These are phyloP conservation scores for Fusarium begoniae DNA, from an alignment of 2,329 filamentous ascomycete genomes.

Conservation along the genomic window DNA sequence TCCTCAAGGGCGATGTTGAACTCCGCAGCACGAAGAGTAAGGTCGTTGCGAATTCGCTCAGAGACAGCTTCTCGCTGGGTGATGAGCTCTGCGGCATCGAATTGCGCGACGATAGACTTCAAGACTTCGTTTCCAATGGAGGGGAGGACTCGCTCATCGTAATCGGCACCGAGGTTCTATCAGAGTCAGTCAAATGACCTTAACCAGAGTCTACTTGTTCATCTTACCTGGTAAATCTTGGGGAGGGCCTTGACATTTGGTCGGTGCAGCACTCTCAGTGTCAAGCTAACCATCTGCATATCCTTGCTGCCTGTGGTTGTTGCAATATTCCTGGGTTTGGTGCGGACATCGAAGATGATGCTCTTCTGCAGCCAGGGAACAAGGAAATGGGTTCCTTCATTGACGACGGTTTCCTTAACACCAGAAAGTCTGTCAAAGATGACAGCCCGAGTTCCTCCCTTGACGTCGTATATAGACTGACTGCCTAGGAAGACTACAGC, in stretches of 20 bases:
- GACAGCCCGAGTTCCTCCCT: slow-evolving; percentile 91
- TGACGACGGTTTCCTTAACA: slow-evolving; percentile 91
- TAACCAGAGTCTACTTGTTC: background rate
- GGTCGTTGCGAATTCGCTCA: slow-evolving; percentile 90
- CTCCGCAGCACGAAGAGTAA: slow-evolving; percentile 90
- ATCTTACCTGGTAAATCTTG: slow-evolving; percentile 93
- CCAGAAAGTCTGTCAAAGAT: slow-evolving; percentile 96
- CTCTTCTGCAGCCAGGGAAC: slow-evolving; percentile 95
- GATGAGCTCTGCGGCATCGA: slow-evolving; percentile 98
- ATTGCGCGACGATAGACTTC: slow-evolving; percentile 97
- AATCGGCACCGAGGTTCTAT: slow-evolving; percentile 95
- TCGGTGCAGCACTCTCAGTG: slow-evolving; percentile 91
- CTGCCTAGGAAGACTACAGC: slow-evolving; percentile 74
- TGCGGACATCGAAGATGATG: slow-evolving; percentile 96
- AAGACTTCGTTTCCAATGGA: slow-evolving; percentile 99
- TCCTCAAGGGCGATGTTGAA: slow-evolving; percentile 99
- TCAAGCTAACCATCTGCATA: slow-evolving; percentile 99
- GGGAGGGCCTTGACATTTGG: slow-evolving; percentile 92
- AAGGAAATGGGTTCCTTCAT: slow-evolving; percentile 97
- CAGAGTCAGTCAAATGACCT: slow-evolving; percentile 14
- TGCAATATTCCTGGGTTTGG: slow-evolving; percentile 95
- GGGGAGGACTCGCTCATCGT: slow-evolving; percentile 97
- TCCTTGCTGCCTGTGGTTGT: slow-evolving; percentile 99
- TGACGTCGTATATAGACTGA: slow-evolving; percentile 94
- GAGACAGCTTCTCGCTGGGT: slow-evolving; percentile 98